Base-by-base conservation (phyloP, 805 yeast species). In the Scheffersomyces amazonensis region DNA sequence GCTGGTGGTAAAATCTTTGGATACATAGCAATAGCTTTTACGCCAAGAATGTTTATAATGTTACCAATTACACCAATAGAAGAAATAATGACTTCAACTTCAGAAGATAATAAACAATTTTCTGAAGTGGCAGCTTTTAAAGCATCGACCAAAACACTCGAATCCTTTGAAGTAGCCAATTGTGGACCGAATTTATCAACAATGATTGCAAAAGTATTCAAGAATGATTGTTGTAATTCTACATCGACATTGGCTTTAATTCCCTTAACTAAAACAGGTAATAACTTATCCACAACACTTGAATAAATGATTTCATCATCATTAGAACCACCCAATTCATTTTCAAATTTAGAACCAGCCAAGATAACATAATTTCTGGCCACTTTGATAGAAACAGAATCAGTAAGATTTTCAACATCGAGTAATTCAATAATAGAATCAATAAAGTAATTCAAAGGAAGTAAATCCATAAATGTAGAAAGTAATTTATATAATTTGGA, bases 1-100 rank as follows among this genome's bases (percentile, higher is more conserved):
- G 86, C 69, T 11, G 88, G 87, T 12, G 89, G 87, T 44, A 93
- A 77, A 54, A 90, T 81, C 59, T 81, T 83, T 22, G 97, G 87
- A 71, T 89, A 86, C 53, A 73, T 77, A 5, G 95, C 90, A 54
- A 93, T 83, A 45, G 83, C 73, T 54, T 88, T 86, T 15, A 95
- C 90, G 37, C 99, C 99, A 32, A 90, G 61, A 17, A 80, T 75
- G 36, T 81, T 78, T 38, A 87, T 76, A 39, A 88, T 65, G 47
- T 81, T 79, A 40, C 87, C 79, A 44, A 87, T 76, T 41, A 83
- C 80, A 48, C 82, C 77, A 41, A 88, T 69, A 1, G 96, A 78
- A 0, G 96, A 76, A 24, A 93, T 76, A 21, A 81, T 68, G 6
- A 87, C 61, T 48, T 85, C 95, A 10, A 81, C 76, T 37, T 71